Conservation (phyloP, 768 basidiomycete species). For the Termitomyces sp. region DNA sequence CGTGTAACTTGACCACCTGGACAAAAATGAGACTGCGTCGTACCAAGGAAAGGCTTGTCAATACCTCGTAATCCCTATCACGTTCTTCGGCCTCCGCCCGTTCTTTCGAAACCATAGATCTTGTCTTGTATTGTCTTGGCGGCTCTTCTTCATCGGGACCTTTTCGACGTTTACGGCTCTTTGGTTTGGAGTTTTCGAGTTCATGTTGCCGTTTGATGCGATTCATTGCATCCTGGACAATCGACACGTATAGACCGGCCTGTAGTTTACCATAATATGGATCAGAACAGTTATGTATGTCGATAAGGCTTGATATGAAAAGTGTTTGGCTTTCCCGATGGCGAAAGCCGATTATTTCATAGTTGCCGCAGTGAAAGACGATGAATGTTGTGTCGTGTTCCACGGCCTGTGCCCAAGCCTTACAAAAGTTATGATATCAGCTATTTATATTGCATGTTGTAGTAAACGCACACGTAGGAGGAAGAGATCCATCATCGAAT, state of each 20-base stretch:
- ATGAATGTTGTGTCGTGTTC: background rate
- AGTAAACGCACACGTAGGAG: background rate
- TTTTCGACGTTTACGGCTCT: no score
- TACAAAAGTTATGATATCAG: background rate
- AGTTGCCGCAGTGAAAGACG: background rate
- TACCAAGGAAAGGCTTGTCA: no score
- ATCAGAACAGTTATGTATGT: background rate
- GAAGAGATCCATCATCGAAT: background rate
- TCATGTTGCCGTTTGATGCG: no score
- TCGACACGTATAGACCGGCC: background rate
- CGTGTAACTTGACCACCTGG: no score
- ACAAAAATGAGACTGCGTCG: no score
- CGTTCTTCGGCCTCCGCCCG: no score
- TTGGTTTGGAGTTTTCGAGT: no score
- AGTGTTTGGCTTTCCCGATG: background rate
- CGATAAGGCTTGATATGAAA: background rate
- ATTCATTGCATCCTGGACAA: no score
- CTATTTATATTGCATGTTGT: background rate
- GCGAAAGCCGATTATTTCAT: background rate
- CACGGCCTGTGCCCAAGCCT: background rate
- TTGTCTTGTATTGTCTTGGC: no score
- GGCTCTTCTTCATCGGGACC: no score
- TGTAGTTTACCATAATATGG: background rate
- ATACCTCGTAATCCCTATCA: no score
- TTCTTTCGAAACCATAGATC: no score